Conservation (phyloP, 148 eudicot species). For the Fallopia convolvulus region DNA sequence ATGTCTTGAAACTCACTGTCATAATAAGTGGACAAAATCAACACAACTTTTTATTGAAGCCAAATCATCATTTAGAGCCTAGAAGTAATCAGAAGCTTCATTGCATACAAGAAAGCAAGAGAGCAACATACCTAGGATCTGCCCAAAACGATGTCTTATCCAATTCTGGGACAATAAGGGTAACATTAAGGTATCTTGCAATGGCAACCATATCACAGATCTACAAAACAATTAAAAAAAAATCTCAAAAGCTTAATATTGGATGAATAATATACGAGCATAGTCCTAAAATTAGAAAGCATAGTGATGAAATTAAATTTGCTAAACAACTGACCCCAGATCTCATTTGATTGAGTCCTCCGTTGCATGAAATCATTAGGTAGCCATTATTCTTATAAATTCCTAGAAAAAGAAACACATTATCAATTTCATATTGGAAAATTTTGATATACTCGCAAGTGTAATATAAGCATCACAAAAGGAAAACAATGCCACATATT, state of each 20-base stretch:
- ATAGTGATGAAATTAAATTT: conserved; percentile 13
- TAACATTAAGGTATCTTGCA: conserved; percentile 96
- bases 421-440: background rate
- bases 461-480: too few relatives aligned
- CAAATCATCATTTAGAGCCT: background rate
- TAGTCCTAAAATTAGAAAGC: background rate
- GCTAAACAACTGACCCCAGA: conserved; percentile 60
- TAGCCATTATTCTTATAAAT: conserved; percentile 93
- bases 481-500: too few relatives aligned
- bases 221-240: conserved; percentile 29
- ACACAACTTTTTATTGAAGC: background rate
- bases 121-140: conserved; percentile 80
- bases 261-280: background rate
- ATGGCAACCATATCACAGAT: conserved; percentile 99
- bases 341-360: conserved; percentile 99
- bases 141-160: conserved; percentile 97
- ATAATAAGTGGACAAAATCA: conserved; percentile 12
- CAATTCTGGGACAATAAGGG: conserved; percentile 84
- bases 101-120: conserved; percentile 22
- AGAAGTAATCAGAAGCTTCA: conserved; percentile 13
- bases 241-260: conserved; percentile 3
- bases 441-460: too few relatives aligned
- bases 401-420: conserved; percentile 32
- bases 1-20: conserved; percentile 91
- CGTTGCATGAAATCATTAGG: conserved; percentile 94